phyloP scores from a whole-genome alignment of 2,329 filamentous ascomycete species.

The Lachnellula occidentalis region DNA sequence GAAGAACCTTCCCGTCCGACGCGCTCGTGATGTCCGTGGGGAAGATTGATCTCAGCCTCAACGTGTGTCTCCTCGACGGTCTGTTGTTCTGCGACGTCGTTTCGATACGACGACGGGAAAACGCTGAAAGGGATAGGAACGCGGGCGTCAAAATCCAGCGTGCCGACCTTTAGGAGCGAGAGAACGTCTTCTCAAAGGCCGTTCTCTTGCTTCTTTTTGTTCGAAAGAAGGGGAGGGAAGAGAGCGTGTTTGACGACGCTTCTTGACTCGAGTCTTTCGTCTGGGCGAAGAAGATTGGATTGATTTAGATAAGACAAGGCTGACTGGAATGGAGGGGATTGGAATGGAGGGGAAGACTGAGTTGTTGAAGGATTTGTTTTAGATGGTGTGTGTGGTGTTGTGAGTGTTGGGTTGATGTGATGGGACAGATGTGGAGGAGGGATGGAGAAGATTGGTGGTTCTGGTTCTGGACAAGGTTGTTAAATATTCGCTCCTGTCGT shows the following conservation, averaged over 20 bases:
- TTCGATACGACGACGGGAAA: conserved; percentile 96
- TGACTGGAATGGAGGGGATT: conserved; percentile 4
- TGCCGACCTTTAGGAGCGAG: conserved; percentile 72
- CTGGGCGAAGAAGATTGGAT: no score
- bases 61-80: conserved; percentile 64
- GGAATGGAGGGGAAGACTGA: conserved; percentile 1
- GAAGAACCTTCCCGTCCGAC: conserved; percentile 98
- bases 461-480: neutral
- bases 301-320: neutral
- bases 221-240: conserved; percentile 40
- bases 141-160: conserved; percentile 99
- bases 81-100: conserved; percentile 52
- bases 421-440: neutral
- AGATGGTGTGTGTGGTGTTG: neutral
- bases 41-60: conserved; percentile 80
- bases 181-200: conserved; percentile 65
- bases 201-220: conserved; percentile 59
- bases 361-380: neutral
- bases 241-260: conserved; percentile 26
- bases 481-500: neutral
- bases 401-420: neutral
- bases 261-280: conserved; percentile 24
- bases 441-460: conserved; percentile 1
- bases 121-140: conserved; percentile 99
- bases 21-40: conserved; percentile 55